Evolutionary conservation across 352 stramenopile genomes (phyloP), one percentile per base, ranked within the genome.

Genomic region (Phytophthora crassamura): DNA sequence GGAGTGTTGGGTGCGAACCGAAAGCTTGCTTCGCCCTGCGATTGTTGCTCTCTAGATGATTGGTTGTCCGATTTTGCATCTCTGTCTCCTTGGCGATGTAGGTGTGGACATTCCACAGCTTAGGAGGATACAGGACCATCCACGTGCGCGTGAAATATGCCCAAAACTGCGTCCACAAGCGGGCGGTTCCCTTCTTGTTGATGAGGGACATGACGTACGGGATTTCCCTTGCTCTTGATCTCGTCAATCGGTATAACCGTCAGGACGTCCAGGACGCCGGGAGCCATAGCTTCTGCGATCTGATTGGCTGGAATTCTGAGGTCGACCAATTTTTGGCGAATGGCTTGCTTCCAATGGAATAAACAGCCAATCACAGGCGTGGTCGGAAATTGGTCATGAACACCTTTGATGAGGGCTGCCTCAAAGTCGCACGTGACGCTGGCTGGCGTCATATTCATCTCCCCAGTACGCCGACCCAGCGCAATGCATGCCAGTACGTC

Each of bases 361-460:
- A 59, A 22, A 34, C 30, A 59, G 32, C 41, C 30, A 51, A 60
- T 52, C 53, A 43, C n/a, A 45, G 28, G 4, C 10, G 18, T 38
- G 2, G 2, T 4, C 0, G 10, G 15, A 7, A 62, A 54, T 14
- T 47, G 54, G 14, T 32, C 34, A 2, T 16, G 33, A 3, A 54
- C 32, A 10, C 25, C 32, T 11, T 54, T 62, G 9, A 54, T 54
- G 0, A 39, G 25, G 2, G 34, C 22, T 2, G 22, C 20, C 35
- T 62, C 42, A n/a, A 62, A 62, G 33, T 38, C 54, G n/a, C 20
- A 40, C 2, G 34, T 51, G 40, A 60, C 28, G 12, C 40, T 60
- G 39, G 5, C n/a, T 9, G 39, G 51, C 8, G 28, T 60, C 52
- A 51, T 45, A 14, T 60, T 15, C 52, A 60, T 45, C n/a, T 60